Percentiles rank a stretch among this genome's conserved stretches.
Conservation (phyloP, 345 rosid species). For the Erucastrum elatum region DNA sequence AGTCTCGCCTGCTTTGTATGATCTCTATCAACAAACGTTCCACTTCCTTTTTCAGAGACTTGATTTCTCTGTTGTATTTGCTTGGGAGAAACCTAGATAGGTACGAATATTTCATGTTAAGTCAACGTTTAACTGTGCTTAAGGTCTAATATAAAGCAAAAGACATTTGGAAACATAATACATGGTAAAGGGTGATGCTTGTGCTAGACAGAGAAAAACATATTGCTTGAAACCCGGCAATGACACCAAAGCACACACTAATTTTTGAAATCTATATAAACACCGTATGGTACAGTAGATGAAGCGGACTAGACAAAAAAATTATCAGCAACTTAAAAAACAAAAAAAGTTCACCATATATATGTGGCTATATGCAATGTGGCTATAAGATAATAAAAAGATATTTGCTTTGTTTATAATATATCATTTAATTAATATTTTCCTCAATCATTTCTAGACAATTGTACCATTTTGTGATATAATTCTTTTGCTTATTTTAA, state of each 20-base stretch:
- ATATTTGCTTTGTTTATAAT: not conserved
- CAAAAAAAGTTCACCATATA: not conserved
- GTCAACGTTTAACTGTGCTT: not conserved
- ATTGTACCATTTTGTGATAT: not conserved
- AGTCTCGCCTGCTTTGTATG: conserved; percentile 70
- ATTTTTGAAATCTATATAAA: not conserved
- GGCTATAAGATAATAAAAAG: not conserved
- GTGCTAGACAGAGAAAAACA: conserved; percentile 26
- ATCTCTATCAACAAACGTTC: conserved; percentile 81
- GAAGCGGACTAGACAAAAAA: not conserved
- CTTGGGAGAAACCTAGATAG: conserved; percentile 75
- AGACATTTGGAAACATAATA: not conserved
- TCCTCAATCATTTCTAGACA: not conserved
- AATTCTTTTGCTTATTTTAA: not conserved
- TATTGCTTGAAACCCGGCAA: conserved; percentile 9
- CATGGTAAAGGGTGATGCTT: not conserved
- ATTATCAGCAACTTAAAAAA: not conserved
- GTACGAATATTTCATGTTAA: not conserved
- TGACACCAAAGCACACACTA: conserved; percentile 14
- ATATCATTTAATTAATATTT: not conserved
- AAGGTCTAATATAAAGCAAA: not conserved
- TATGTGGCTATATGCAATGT: not conserved
- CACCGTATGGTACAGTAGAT: not conserved
- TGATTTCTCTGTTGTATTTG: conserved; percentile 82
- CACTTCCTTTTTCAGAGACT: conserved; percentile 71